These are phyloP conservation scores for Penstemon newberryi DNA, from an alignment of 257 asterid genomes.

Conservation along the genomic window DNA sequence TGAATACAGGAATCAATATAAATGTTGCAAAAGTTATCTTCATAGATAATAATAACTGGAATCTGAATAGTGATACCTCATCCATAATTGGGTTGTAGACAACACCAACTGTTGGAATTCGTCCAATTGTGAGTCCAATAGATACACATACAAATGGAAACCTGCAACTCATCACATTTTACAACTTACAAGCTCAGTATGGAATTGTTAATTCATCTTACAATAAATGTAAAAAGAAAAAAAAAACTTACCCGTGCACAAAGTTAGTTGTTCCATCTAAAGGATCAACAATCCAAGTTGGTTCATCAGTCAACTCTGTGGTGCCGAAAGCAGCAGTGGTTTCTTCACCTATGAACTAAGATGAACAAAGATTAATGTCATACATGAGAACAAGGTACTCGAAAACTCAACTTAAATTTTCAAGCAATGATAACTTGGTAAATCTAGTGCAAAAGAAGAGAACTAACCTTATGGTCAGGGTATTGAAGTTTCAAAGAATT, in stretches of 20 bases:
- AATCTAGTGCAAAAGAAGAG: slow-evolving; percentile 1
- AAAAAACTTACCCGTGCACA: slow-evolving; percentile 77
- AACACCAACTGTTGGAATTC: slow-evolving; percentile 76
- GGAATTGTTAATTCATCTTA: background rate
- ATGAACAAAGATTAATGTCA: background rate
- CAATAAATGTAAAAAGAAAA: slow-evolving; percentile 17
- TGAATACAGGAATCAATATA: background rate
- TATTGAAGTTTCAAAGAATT: slow-evolving; percentile 52
- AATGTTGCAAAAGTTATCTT: slow-evolving; percentile 17
- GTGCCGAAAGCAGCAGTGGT: slow-evolving; percentile 83
- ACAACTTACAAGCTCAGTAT: slow-evolving; percentile 20
- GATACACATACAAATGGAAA: slow-evolving; percentile 89
- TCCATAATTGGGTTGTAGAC: slow-evolving; percentile 82
- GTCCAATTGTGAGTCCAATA: slow-evolving; percentile 76
- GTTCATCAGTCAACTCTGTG: slow-evolving; percentile 78
- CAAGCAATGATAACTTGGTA: slow-evolving; percentile 7
- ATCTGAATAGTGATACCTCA: slow-evolving; percentile 51
- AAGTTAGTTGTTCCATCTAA: slow-evolving; percentile 95
- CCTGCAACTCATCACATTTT: slow-evolving; percentile 42
- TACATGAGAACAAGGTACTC: no score
- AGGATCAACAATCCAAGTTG: slow-evolving; percentile 99
- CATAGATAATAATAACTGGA: background rate
- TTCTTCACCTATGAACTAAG: slow-evolving; percentile 94
- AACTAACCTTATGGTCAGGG: slow-evolving; percentile 75
- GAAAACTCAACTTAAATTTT: background rate